Base-by-base conservation (phyloP, 1,284 basidiomycete species). In the Melampsora larici-populina region DNA sequence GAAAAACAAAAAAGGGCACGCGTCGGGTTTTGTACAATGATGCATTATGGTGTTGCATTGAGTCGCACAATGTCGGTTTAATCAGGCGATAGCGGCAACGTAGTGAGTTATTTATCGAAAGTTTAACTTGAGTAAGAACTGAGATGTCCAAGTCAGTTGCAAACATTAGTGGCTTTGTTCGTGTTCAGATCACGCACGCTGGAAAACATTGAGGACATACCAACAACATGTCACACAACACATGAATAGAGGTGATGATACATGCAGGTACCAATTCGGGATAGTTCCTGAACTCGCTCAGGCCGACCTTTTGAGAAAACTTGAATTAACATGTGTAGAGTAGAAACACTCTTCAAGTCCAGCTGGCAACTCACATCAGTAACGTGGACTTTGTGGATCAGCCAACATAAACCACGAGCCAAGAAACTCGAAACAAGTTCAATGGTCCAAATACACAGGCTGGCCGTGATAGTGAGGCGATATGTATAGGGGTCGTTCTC, bases 401-500 rank as follows among this genome's bases (percentile, higher is more conserved):
- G 69, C 43, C 82, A 81, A 82, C 87, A 87, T 48, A 87, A 82
- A 72, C 83, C 81, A 7, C 86, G 79, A 1, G 87, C 87, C 15
- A 87, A 81, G 75, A 85, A 86, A 15, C 85, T 85, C 67, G 84
- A 85, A n/a, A 84, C 65, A 6, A 88, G 82, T 80, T 88, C 87
- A 11, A 85, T 82, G 13, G 85, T 86, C 87, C 87, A 88, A 71
- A 88, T 86, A 13, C 86, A 85, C 13, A 85, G 81, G 7, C 86
- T 87, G 15, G 87, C 87, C 9, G 85, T 83, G 78, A 87, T 86
- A 0, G 87, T 88, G 65, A 88, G 82, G 33, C 83, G 83, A 79
- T 87, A 88, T n/a, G 86, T 88, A 82, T 88, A 88, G 2, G 87
- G 87, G 79, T 88, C 87, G 70, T 85, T 84, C n/a, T 83, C 81